Evolutionary conservation across 2,329 filamentous ascomycete genomes (phyloP), one percentile per base, ranked within the genome.

Genomic region (Paecilomyces niveus): DNA sequence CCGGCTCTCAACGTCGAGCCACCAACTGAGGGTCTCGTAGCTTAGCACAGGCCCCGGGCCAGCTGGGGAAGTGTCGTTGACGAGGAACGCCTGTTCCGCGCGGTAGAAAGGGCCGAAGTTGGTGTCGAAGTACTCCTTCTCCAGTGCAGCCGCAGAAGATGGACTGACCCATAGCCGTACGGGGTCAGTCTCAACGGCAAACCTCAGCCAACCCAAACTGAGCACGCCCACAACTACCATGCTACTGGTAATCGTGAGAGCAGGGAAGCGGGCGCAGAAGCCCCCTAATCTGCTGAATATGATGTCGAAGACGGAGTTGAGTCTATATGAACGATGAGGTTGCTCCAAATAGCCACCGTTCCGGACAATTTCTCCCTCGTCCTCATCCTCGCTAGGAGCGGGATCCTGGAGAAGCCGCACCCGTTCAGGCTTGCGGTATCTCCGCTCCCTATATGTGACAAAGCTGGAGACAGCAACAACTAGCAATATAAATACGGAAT

Each of bases 131-230:
- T 95, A 99, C 1, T 83, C 83, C 77, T 99, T 99, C 72, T 99
- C 93, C 70, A 91, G 84, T 0, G 94, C 94, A 21, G 95, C 93
- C 54, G 87, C 85, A 3, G 94, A 97, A 8, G 89, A 89, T 7
- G 94, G 94, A 67, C 93, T 92, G n/a, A 99, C 94, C 94, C 94
- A 99, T 8, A 99, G 79, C 54, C 89, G 86, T 10, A 95, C 94
- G 5, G 94, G 94, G 62, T 97, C 89, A 22, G 82, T 89, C 73
- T 97, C 94, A 35, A 99, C 81, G n/a, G 89, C 83, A 68, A 99
- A 99, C 52, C 85, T 85, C 59, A 94, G 78, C 90, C 91, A 96
- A 1, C 94, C 94, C 35, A 93, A 76, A 69, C 92, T 97, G 61
- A 99, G 80, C 3, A 96, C 71, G 1, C 81, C 83, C 10, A 97